Evolutionary conservation across 306 rosid species (phyloP), one percentile per base, ranked within the genome.

Genomic region (Mucuna pruriens): DNA sequence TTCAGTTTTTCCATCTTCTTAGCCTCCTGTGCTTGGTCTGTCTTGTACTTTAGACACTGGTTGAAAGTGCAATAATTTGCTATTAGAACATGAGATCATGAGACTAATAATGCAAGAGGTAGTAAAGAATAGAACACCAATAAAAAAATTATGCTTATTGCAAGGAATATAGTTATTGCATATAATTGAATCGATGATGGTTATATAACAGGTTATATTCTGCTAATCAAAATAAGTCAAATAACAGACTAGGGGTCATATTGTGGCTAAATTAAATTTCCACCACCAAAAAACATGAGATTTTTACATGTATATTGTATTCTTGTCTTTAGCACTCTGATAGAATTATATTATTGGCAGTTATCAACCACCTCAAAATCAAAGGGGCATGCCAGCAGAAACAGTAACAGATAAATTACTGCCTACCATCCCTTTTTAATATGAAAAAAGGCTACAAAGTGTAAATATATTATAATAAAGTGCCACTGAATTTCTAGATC

Each of bases 1-100:
- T 94, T 91, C 38, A 94, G 92, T 81, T 89, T 94, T 72, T 94
- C 98, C 98, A 94, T 94, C 90, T 94, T 94, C 85, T 86, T 94
- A 25, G 94, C 98, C 22, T 94, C 98, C 72, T 94, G 98, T 13
- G 97, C 91, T 66, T 94, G 98, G 69, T 94, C 98, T 9, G 97
- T 91, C 86, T 94, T 94, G 80, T 84, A 94, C 85, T 94, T 91
- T 82, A 94, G 88, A 86, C 98, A 91, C 97, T 94, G 83, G 6
- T 51, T 34, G 73, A 79, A 87, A 11, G 36, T 51, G 68, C 26
- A 38, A 72, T 45, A 54, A 33, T 75, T 78, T 62, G 20, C 75
- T 40, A 34, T 77, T 38, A 9, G 80, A 42, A 70, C 33, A 63
- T 72, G 65, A 20, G 54, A 15, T 42, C 20, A 63, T 39, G 67